A percentile compares a stretch with the other conserved stretches of the same genome.
These are phyloP conservation scores for Cytospora piceicola DNA, from an alignment of 2,329 filamentous ascomycete genomes.

Conservation along the genomic window DNA sequence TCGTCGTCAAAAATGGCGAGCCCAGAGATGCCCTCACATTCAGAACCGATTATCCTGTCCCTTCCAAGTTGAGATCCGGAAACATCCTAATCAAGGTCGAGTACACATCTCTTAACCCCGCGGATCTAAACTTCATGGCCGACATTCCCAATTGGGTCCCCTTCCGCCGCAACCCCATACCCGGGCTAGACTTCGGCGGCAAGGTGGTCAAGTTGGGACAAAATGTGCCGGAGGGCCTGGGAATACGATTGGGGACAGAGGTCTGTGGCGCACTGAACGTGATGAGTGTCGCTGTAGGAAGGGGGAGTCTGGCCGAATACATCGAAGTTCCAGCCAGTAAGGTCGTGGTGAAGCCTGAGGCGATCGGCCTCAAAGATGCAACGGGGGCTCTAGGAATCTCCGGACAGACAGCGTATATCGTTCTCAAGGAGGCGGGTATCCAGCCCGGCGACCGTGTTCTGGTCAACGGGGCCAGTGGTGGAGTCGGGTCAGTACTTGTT, in stretches of 20 bases:
- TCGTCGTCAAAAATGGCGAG: slow-evolving; percentile 36
- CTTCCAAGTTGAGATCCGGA: slow-evolving; percentile 28
- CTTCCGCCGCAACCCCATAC: slow-evolving; percentile 38
- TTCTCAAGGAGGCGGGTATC: slow-evolving; percentile 36
- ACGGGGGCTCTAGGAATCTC: slow-evolving; percentile 41
- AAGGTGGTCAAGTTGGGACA: slow-evolving; percentile 39
- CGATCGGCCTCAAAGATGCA: slow-evolving; percentile 32
- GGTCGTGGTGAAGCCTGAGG: slow-evolving; percentile 37
- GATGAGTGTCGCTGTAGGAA: slow-evolving; percentile 36
- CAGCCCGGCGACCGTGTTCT: slow-evolving; percentile 41
- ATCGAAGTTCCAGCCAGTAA: slow-evolving; percentile 39
- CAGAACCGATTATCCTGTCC: slow-evolving; percentile 32
- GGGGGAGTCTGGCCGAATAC: slow-evolving; percentile 43
- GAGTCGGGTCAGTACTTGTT: slow-evolving; percentile 51
- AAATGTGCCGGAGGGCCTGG: slow-evolving; percentile 14
- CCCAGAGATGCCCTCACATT: slow-evolving; percentile 36
- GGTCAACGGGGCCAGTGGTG: slow-evolving; percentile 56
- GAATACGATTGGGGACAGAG: slow-evolving; percentile 34
- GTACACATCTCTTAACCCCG: slow-evolving; percentile 44
- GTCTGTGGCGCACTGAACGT: slow-evolving; percentile 41
- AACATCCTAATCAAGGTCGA: slow-evolving; percentile 40
- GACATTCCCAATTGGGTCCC: slow-evolving; percentile 39
- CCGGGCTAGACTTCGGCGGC: slow-evolving; percentile 43
- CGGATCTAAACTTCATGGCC: slow-evolving; percentile 40
- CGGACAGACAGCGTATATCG: slow-evolving; percentile 41